Percentiles rank a stretch among this genome's conserved stretches.
Evolutionary conservation across 306 rosid genomes (phyloP).

Genomic region (Fragaria nilgerrensis): DNA sequence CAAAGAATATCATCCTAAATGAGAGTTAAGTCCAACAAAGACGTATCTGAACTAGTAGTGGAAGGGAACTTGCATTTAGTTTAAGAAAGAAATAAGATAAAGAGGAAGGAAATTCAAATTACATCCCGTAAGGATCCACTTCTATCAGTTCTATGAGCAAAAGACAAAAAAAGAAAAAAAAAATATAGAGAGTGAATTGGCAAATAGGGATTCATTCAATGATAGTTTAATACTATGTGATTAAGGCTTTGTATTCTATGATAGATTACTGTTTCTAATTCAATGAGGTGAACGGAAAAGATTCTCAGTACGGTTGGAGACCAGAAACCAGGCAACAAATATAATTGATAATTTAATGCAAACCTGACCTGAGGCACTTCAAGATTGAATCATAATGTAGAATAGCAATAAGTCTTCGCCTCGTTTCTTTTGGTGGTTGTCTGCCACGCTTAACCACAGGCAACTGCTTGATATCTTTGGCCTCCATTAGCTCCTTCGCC

Average conservation of each 20-base stretch:
- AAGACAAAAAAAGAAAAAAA: no score
- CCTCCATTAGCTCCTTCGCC: slow-evolving; percentile 97
- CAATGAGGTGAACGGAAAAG: not conserved
- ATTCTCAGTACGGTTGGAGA: no score
- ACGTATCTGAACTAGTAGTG: not conserved
- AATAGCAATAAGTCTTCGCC: slow-evolving; percentile 69
- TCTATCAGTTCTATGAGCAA: not conserved
- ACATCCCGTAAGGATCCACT: not conserved
- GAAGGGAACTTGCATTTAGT: not conserved
- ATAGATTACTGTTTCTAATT: not conserved
- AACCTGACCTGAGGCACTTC: slow-evolving; percentile 94
- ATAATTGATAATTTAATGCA: slow-evolving; percentile 22
- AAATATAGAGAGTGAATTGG: not conserved
- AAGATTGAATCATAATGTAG: slow-evolving; percentile 71
- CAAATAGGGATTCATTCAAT: not conserved
- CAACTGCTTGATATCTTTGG: slow-evolving; percentile 82
- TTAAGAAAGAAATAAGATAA: not conserved
- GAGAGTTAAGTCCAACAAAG: not conserved
- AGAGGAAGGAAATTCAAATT: not conserved
- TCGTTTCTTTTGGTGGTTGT: slow-evolving; percentile 45
- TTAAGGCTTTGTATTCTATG: not conserved
- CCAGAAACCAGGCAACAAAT: slow-evolving; percentile 3
- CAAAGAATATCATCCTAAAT: not conserved
- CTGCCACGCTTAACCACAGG: slow-evolving; percentile 80
- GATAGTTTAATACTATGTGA: not conserved